phyloP scores from a whole-genome alignment of 2,329 filamentous ascomycete species.

The Aspergillus floridensis region DNA sequence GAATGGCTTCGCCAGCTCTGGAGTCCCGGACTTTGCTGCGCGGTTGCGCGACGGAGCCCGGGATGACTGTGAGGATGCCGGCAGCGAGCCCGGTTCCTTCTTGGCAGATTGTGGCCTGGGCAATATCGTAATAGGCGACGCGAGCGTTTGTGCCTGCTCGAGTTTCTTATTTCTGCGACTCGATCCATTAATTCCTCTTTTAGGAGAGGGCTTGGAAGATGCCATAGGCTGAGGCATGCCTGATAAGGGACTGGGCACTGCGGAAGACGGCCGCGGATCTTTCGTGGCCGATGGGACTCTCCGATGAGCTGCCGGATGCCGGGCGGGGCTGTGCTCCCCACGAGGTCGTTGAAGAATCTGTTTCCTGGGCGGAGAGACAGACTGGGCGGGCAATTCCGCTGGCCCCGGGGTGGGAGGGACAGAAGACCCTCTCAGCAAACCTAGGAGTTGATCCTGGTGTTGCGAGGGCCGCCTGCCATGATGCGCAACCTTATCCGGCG shows the following conservation, averaged over 20 bases:
- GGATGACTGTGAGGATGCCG: slow-evolving; percentile 5
- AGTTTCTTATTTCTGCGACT: slow-evolving; percentile 23
- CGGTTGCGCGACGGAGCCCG: slow-evolving; percentile 16
- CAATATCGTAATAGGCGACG: slow-evolving; percentile 40
- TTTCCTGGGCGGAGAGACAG: slow-evolving; percentile 35
- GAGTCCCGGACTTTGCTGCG: slow-evolving; percentile 25
- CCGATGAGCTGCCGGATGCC: slow-evolving; percentile 15
- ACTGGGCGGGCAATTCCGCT: slow-evolving; percentile 47
- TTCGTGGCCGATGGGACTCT: slow-evolving; percentile 15
- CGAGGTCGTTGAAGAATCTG: slow-evolving; percentile 35
- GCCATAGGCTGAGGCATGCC: slow-evolving; percentile 41
- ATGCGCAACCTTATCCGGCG: slow-evolving; percentile 12
- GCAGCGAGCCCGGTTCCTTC: slow-evolving; percentile 22
- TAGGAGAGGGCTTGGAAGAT: slow-evolving; percentile 26
- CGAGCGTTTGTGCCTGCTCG: slow-evolving; percentile 21
- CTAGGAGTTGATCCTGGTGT: slow-evolving; percentile 40
- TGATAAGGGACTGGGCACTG: slow-evolving; percentile 38
- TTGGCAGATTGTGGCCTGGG: slow-evolving; percentile 34
- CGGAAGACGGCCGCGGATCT: slow-evolving; percentile 35
- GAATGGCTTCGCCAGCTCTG: slow-evolving; percentile 45
- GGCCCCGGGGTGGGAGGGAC: slow-evolving; percentile 30
- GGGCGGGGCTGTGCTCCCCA: slow-evolving; percentile 13
- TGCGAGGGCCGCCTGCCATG: slow-evolving; percentile 28
- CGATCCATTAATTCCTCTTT: slow-evolving; percentile 23
- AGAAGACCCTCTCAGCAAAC: slow-evolving; percentile 31